These are phyloP conservation scores for Chalciporus piperatus DNA, from an alignment of 768 basidiomycete species.

Conservation along the genomic window DNA sequence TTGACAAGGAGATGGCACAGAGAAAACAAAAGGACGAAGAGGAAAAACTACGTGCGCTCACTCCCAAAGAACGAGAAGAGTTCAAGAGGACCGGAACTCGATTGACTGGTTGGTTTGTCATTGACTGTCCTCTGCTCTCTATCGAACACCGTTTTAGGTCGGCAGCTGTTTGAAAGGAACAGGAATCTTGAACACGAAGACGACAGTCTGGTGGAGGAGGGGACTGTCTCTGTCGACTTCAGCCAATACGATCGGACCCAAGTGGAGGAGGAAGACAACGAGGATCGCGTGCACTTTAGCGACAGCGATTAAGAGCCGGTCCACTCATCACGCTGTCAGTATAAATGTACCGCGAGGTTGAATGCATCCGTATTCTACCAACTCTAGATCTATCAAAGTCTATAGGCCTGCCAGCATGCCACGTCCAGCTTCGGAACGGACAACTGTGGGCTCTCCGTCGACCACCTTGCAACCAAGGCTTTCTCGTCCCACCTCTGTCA, in stretches of 20 bases:
- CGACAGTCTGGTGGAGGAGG: conserved; percentile 80
- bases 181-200: conserved; percentile 69
- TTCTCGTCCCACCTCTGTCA: conserved; percentile 55
- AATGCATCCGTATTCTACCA: conserved; percentile 6
- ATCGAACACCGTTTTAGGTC: conserved; percentile 48
- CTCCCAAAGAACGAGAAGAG: conserved; percentile 85
- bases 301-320: conserved; percentile 71
- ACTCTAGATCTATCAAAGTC: conserved; percentile 17
- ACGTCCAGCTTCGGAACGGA: conserved; percentile 50
- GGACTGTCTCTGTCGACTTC: conserved; percentile 80
- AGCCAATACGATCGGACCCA: conserved; percentile 80
- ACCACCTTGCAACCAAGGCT: conserved; percentile 58
- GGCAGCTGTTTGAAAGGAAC: conserved; percentile 89
- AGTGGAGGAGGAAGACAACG: conserved; percentile 45
- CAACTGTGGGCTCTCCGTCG: conserved; percentile 50
- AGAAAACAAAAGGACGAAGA: conserved; percentile 73
- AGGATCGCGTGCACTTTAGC: conserved; percentile 70
- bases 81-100: conserved; percentile 60
- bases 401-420: conserved; percentile 65
- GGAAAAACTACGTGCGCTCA: conserved; percentile 65
- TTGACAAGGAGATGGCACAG: conserved; percentile 63
- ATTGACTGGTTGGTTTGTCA: conserved; percentile 55
- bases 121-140: neutral
- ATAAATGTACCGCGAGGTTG: conserved; percentile 5
- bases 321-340: neutral